Base-by-base conservation (phyloP, 1,284 basidiomycete species). In the Chiua sp. region DNA sequence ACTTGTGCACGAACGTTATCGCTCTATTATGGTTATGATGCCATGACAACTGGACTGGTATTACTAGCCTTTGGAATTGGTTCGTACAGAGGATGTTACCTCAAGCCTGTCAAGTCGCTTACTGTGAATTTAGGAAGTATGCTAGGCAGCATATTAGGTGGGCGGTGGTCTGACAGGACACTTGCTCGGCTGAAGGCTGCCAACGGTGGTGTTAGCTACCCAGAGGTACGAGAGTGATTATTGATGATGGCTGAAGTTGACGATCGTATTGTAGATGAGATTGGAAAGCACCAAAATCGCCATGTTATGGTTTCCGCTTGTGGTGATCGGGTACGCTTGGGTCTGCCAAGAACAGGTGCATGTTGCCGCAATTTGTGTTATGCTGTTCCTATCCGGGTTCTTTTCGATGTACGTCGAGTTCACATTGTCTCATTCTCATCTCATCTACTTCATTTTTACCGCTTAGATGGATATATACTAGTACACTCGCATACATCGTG, bases 291-390 rank as follows among this genome's bases (percentile, higher is more conserved):
- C 87, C 0, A 79, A 85, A 47, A 65, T 80, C n/a, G 83, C 81
- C 30, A 79, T 88, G 70, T 65, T 80, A 46, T 72, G 83, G 55
- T 77, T 90, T 18, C 88, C 90, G 3, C 79, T 81, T 0, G 79
- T 82, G 6, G 81, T 89, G 54, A 73, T 92, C 30, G 87, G 83
- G 0, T 93, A 92, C 69, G 94, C 86, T 1, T 96, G 94, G 94
- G 81, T 89, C 10, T 86, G 85, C 52, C 76, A 92, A 59, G 71
- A 86, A 56, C 86, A 84, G 37, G 79, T 87, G 5, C 82, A 91
- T 68, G 78, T 94, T 47, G 82, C 86, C 7, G 87, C 80, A 0
- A 76, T 91, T 18, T 88, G 87, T 63, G 80, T 86, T 3, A 82
- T 87, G 71, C 77, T 92, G 3, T 91, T 91, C 73, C 68, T 84